Conservation (phyloP, 1,284 basidiomycete genomes). For the Ganoderma sp. region DNA sequence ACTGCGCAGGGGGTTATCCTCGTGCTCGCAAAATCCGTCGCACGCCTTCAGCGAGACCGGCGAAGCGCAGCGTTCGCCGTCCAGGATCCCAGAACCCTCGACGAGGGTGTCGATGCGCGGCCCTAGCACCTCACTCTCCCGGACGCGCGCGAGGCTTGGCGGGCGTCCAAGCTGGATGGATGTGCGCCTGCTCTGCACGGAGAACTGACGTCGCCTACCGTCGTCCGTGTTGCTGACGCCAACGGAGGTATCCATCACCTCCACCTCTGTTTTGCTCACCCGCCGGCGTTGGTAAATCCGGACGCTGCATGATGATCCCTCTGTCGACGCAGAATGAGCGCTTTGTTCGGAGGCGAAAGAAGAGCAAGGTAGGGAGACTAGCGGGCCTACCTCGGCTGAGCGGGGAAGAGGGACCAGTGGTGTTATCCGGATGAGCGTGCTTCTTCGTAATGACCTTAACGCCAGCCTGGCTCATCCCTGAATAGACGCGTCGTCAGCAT, state of each 20-base stretch:
- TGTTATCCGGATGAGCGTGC: slow-evolving; percentile 8
- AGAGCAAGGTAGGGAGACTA: background rate
- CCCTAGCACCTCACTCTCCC: slow-evolving; percentile 7
- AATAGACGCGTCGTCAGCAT: background rate
- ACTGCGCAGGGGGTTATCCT: slow-evolving; percentile 11
- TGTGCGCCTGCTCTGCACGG: slow-evolving; percentile 19
- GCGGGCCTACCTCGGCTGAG: slow-evolving; percentile 14
- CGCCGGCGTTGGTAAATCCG: slow-evolving; percentile 23
- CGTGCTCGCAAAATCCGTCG: slow-evolving; percentile 29
- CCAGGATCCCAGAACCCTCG: slow-evolving; percentile 5
- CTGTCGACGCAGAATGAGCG: background rate
- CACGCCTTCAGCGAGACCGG: slow-evolving; percentile 26
- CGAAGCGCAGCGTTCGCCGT: slow-evolving; percentile 21
- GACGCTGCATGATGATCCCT: slow-evolving; percentile 18
- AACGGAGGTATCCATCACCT: slow-evolving; percentile 23
- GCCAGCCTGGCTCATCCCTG: slow-evolving; percentile 19
- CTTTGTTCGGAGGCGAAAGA: background rate
- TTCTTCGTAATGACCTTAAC: slow-evolving; percentile 19
- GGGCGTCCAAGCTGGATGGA: slow-evolving; percentile 18
- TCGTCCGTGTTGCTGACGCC: slow-evolving; percentile 18
- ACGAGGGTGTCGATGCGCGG: slow-evolving; percentile 13
- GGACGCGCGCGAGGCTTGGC: slow-evolving; percentile 20
- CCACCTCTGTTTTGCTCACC: slow-evolving; percentile 22
- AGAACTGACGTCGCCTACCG: slow-evolving; percentile 24
- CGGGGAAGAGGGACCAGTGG: background rate